These are phyloP conservation scores for Sedum album DNA, from an alignment of 164 flowering plant species.

Conservation along the genomic window DNA sequence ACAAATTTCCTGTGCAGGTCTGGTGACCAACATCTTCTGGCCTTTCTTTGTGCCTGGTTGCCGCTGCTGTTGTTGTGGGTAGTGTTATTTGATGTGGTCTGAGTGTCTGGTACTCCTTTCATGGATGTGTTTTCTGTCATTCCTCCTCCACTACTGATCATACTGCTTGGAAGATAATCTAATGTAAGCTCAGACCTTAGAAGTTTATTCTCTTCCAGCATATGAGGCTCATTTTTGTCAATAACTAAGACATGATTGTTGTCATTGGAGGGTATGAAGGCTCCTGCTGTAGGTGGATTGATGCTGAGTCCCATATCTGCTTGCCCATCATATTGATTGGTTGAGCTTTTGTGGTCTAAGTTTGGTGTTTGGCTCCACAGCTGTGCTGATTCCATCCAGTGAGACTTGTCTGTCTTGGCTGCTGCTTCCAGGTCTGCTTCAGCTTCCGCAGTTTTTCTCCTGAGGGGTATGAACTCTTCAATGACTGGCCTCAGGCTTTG, in stretches of 20 bases:
- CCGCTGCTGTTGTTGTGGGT: slow-evolving; percentile 7
- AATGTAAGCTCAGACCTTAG: not conserved
- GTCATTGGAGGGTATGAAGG: slow-evolving; percentile 78
- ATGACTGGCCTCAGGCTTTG: slow-evolving; percentile 49
- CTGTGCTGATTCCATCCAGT: slow-evolving; percentile 86
- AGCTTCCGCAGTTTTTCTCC: slow-evolving; percentile 22
- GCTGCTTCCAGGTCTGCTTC: not conserved
- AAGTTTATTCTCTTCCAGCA: slow-evolving; percentile 34
- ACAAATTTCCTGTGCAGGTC: slow-evolving; percentile 93
- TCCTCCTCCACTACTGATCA: slow-evolving; percentile 5
- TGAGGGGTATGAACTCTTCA: slow-evolving; percentile 93
- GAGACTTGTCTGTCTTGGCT: slow-evolving; percentile 54
- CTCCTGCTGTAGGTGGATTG: slow-evolving; percentile 45
- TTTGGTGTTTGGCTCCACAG: slow-evolving; percentile 70
- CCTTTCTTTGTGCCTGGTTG: slow-evolving; percentile 67
- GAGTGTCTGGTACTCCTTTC: slow-evolving; percentile 23
- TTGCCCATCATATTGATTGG: not conserved
- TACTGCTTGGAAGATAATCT: not conserved
- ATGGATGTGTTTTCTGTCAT: slow-evolving; percentile 23
- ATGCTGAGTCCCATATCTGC: slow-evolving; percentile 27
- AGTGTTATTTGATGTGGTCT: slow-evolving; percentile 13
- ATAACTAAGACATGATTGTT: slow-evolving; percentile 28
- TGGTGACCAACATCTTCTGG: slow-evolving; percentile 97
- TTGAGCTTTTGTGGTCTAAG: slow-evolving; percentile 7
- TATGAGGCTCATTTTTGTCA: slow-evolving; percentile 35